phyloP scores from a whole-genome alignment of 805 yeast species.

The Kodamaea jinghongensis region DNA sequence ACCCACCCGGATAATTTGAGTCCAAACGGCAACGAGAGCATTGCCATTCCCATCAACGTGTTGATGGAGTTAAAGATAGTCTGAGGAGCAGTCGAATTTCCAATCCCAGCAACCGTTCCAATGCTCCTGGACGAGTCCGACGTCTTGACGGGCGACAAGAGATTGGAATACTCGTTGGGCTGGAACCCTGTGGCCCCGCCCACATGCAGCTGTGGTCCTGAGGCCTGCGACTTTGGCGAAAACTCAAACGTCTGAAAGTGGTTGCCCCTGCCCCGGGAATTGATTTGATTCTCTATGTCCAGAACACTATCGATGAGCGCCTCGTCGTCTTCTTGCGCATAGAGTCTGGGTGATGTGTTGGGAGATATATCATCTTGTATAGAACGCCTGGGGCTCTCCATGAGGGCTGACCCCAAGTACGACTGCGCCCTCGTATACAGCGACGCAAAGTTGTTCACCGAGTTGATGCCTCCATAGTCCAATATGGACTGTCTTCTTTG shows the following conservation, averaged over 20 bases:
- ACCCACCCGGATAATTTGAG: constrained; percentile 64
- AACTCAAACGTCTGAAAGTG: constrained; percentile 5
- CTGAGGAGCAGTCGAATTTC: constrained; percentile 50
- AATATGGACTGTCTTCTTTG: constrained; percentile 28
- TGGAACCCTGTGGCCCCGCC: neutral
- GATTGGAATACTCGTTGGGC: constrained; percentile 1
- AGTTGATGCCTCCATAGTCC: constrained; percentile 36
- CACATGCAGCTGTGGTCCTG: neutral
- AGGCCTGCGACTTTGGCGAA: constrained; percentile 3
- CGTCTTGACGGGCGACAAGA: constrained; percentile 5
- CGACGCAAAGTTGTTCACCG: constrained; percentile 39
- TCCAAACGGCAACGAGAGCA: constrained; percentile 65
- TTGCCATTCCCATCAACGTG: constrained; percentile 65
- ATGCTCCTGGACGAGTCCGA: constrained; percentile 1
- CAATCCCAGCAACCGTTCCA: constrained; percentile 1
- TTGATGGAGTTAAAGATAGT: constrained; percentile 50
- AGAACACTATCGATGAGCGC: constrained; percentile 13
- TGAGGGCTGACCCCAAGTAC: constrained; percentile 12
- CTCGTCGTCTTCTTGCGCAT: constrained; percentile 5
- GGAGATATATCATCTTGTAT: constrained; percentile 20
- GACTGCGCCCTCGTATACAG: constrained; percentile 39
- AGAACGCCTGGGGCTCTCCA: constrained; percentile 4
- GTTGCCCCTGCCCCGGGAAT: constrained; percentile 1
- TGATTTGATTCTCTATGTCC: constrained; percentile 1
- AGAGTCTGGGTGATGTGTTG: constrained; percentile 18